These are phyloP conservation scores for Vaccinium corymbosum DNA, from an alignment of 148 eudicot species.

Conservation along the genomic window DNA sequence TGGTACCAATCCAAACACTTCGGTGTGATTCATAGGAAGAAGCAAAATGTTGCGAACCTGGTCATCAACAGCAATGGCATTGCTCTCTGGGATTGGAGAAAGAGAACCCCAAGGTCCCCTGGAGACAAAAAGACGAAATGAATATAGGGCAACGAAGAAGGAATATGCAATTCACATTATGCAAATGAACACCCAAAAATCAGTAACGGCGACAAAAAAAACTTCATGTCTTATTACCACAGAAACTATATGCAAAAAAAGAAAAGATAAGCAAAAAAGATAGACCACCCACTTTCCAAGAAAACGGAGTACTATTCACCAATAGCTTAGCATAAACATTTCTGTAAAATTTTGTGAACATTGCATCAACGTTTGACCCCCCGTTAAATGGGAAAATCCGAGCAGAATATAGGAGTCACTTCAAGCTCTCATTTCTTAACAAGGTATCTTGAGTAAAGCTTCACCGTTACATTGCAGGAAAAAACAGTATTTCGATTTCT, in stretches of 20 bases:
- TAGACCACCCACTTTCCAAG: slow-evolving; percentile 1
- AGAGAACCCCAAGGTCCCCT: slow-evolving; percentile 97
- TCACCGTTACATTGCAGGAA: not conserved
- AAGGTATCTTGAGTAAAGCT: not conserved
- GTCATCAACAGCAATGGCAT: slow-evolving; percentile 79
- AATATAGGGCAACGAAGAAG: not conserved
- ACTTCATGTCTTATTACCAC: not conserved
- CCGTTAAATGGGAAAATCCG: not conserved
- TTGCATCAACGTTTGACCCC: not conserved
- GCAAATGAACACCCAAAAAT: not conserved
- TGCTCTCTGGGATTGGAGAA: slow-evolving; percentile 92
- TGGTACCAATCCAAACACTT: not conserved
- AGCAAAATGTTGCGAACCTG: slow-evolving; percentile 44
- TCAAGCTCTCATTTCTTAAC: not conserved
- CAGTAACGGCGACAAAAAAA: not conserved
- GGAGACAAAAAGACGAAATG: slow-evolving; percentile 16
- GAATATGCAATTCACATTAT: not conserved
- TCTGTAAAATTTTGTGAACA: not conserved
- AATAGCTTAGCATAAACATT: not conserved
- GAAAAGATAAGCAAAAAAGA: not conserved
- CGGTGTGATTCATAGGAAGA: slow-evolving; percentile 1
- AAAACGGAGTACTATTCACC: not conserved
- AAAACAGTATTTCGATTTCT: not conserved
- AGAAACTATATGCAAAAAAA: not conserved
- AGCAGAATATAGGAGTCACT: not conserved